Conservation (phyloP, 202 grass and related monocot genomes). For the Saccharum hybrid region DNA sequence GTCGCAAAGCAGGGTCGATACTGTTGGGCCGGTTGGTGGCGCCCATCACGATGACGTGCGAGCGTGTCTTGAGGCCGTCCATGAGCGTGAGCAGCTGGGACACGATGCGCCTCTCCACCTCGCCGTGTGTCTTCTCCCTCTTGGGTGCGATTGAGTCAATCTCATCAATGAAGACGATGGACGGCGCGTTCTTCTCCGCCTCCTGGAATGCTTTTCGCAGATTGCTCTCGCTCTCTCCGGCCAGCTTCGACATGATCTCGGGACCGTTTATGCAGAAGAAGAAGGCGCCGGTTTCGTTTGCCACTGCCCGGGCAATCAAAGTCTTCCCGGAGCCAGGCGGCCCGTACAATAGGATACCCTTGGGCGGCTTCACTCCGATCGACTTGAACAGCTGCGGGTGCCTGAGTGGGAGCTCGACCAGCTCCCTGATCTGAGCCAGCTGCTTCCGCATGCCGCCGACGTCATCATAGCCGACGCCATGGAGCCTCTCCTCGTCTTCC, state of each 20-base stretch:
- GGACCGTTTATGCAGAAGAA: slow-evolving; percentile 54
- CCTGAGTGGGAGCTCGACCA: slow-evolving; percentile 49
- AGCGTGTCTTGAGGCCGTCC: slow-evolving; percentile 45
- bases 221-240: slow-evolving; percentile 56
- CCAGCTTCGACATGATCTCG: slow-evolving; percentile 60
- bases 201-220: slow-evolving; percentile 57
- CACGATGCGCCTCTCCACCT: slow-evolving; percentile 39
- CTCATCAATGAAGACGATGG: slow-evolving; percentile 56
- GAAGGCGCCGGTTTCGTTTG: slow-evolving; percentile 53
- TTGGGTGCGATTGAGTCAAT: slow-evolving; percentile 50
- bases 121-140: slow-evolving; percentile 53
- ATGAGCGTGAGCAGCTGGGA: not conserved
- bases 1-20: not conserved
- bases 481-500: slow-evolving; percentile 45
- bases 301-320: slow-evolving; percentile 47
- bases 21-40: slow-evolving; percentile 38
- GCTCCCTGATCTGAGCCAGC: slow-evolving; percentile 45
- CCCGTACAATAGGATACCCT: slow-evolving; percentile 54
- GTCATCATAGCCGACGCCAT: slow-evolving; percentile 49
- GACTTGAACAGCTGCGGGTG: slow-evolving; percentile 51
- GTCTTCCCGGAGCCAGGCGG: slow-evolving; percentile 52
- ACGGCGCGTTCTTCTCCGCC: slow-evolving; percentile 53
- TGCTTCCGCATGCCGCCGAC: slow-evolving; percentile 58
- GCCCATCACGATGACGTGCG: slow-evolving; percentile 48
- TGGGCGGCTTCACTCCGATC: slow-evolving; percentile 56